Conservation (phyloP, 352 stramenopile genomes). For the Phytophthora europaea region DNA sequence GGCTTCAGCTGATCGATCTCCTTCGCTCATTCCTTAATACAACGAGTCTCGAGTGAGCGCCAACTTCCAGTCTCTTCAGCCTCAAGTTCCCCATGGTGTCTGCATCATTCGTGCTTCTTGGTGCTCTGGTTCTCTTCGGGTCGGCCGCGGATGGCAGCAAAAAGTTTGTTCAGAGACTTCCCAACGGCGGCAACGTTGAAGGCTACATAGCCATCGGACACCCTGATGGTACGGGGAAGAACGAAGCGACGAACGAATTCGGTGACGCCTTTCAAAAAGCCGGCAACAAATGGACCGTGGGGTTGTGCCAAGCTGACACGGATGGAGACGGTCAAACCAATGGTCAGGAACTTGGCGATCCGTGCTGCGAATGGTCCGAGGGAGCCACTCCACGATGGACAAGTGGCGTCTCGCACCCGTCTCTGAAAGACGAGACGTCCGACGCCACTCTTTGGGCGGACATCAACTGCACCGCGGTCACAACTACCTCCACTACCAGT, state of each 20-base stretch:
- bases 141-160: conserved; percentile 1
- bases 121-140: background rate
- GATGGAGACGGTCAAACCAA: conserved; percentile 19
- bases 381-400: conserved; percentile 3
- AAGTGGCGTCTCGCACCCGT: conserved; percentile 14
- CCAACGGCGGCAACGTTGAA: conserved; percentile 11
- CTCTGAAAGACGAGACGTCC: conserved; percentile 2
- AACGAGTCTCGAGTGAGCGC: background rate
- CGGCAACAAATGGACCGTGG: conserved; percentile 5
- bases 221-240: conserved; percentile 6
- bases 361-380: conserved; percentile 2
- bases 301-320: conserved; percentile 15
- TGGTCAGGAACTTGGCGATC: conserved; percentile 13
- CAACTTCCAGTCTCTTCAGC: background rate
- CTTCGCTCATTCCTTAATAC: background rate
- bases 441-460: conserved; percentile 6
- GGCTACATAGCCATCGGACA: conserved; percentile 3
- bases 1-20: background rate
- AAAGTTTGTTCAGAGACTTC: conserved; percentile 6
- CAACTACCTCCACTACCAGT: background rate
- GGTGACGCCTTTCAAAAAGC: conserved; percentile 11
- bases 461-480: conserved; percentile 11
- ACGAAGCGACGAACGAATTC: conserved; percentile 8
- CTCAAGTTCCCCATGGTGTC: conserved; percentile 12
- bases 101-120: conserved; percentile 6